A percentile compares a stretch with the other conserved stretches of the same genome.
Conservation (phyloP, 164 flowering plant species). For the Stephania cephalantha region DNA sequence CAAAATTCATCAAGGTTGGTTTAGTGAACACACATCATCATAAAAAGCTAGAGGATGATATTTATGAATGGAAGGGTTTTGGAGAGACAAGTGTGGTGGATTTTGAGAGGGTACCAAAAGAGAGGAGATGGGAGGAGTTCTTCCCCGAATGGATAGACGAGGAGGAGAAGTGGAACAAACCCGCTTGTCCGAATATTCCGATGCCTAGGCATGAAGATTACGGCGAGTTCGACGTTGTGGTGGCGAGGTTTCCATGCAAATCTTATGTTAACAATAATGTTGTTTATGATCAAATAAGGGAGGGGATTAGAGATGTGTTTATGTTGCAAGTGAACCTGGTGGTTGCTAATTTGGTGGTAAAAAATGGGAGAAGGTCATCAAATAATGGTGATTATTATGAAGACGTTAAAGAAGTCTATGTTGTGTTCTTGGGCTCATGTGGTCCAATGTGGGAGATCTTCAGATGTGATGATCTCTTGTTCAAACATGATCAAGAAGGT, state of each 20-base stretch:
- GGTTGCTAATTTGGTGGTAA: slow-evolving; percentile 53
- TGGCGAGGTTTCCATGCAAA: slow-evolving; percentile 49
- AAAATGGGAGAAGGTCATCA: slow-evolving; percentile 19
- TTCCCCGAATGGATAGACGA: slow-evolving; percentile 84
- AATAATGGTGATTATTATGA: slow-evolving; percentile 9
- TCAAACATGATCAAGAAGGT: slow-evolving; percentile 23
- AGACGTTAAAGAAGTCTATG: slow-evolving; percentile 23
- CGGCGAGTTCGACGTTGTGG: slow-evolving; percentile 45
- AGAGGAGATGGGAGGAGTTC: slow-evolving; percentile 40
- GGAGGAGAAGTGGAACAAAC: slow-evolving; percentile 20
- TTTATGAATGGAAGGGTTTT: slow-evolving; percentile 5
- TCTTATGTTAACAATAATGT: background rate
- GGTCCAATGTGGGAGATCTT: slow-evolving; percentile 74
- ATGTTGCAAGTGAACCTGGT: slow-evolving; percentile 65
- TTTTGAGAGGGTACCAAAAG: slow-evolving; percentile 38
- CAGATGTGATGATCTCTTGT: slow-evolving; percentile 60
- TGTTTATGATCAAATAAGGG: background rate
- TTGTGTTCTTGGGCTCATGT: slow-evolving; percentile 51
- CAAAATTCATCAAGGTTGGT: slow-evolving; percentile 23
- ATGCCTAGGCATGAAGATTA: slow-evolving; percentile 44
- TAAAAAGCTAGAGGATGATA: slow-evolving; percentile 10
- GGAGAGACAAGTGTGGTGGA: slow-evolving; percentile 20
- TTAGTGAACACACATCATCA: slow-evolving; percentile 27
- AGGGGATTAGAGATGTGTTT: slow-evolving; percentile 52
- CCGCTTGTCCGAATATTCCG: slow-evolving; percentile 58